These are phyloP conservation scores for Fusarium mundagurra DNA, from an alignment of 2,329 filamentous ascomycete species.

Conservation along the genomic window DNA sequence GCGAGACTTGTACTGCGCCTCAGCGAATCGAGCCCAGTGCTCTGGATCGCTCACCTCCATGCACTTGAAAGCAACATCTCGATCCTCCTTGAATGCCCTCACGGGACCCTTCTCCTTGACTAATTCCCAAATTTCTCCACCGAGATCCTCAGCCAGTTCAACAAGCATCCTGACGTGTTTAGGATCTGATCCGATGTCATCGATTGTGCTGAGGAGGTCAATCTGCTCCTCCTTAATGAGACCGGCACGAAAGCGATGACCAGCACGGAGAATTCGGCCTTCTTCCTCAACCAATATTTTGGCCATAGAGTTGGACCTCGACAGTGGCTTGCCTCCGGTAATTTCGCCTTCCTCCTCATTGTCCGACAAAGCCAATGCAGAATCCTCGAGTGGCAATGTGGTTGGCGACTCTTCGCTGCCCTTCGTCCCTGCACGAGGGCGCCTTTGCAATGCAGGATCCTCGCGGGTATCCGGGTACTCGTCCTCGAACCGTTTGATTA, in stretches of 20 bases:
- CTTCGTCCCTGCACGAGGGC: constrained; percentile 21
- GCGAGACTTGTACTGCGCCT: constrained; percentile 68
- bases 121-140: constrained; percentile 66
- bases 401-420: constrained; percentile 36
- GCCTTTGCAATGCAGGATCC: constrained; percentile 39
- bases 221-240: constrained; percentile 64
- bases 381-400: constrained; percentile 44
- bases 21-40: constrained; percentile 71
- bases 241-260: constrained; percentile 65
- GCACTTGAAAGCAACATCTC: constrained; percentile 58
- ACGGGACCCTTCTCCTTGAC: constrained; percentile 68
- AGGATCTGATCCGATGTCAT: constrained; percentile 62
- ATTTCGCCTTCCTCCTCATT: constrained; percentile 60
- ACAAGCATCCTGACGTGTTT: constrained; percentile 63
- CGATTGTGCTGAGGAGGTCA: constrained; percentile 58
- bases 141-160: constrained; percentile 71
- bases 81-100: constrained; percentile 68
- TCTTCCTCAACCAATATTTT: constrained; percentile 66
- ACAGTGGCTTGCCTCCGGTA: constrained; percentile 53
- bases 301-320: constrained; percentile 64
- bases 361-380: constrained; percentile 55
- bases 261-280: constrained; percentile 63
- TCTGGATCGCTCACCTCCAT: constrained; percentile 71
- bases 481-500: constrained; percentile 95
- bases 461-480: constrained; percentile 90